A percentile compares a stretch with the other conserved stretches of the same genome.
Evolutionary conservation across 2,329 filamentous ascomycete species (phyloP).

Genomic region (Aspergillus sp.): DNA sequence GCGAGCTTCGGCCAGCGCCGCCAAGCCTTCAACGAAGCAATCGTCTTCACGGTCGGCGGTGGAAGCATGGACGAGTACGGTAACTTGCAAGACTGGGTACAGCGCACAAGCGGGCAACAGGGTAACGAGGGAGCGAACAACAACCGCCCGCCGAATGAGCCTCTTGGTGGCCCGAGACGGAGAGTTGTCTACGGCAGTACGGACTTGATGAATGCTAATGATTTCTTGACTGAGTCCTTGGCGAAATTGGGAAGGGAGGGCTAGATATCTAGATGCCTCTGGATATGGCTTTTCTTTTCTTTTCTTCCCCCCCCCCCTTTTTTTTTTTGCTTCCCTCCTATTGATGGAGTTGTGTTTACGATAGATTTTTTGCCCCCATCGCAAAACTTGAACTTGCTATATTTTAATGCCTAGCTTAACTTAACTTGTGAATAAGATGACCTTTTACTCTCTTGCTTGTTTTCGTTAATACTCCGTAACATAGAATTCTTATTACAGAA

Average conservation of each 20-base stretch:
- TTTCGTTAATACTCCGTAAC: background rate
- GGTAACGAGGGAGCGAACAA: conserved; percentile 48
- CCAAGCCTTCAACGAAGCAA: conserved; percentile 84
- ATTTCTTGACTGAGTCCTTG: conserved; percentile 60
- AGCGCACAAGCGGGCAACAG: conserved; percentile 62
- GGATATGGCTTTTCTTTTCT: background rate
- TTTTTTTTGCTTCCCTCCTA: background rate
- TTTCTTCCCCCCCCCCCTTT: no score
- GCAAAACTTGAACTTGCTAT: background rate
- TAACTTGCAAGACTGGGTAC: conserved; percentile 94
- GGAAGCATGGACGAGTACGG: conserved; percentile 99
- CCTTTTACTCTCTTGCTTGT: background rate
- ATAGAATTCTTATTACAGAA: no score
- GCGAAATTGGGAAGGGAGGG: conserved; percentile 58
- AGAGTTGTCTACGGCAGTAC: conserved; percentile 94
- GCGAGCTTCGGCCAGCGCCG: conserved; percentile 88
- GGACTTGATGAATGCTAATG: conserved; percentile 63
- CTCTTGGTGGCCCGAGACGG: conserved; percentile 60
- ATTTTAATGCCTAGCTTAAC: background rate
- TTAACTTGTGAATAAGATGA: background rate
- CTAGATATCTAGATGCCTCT: conserved; percentile 22
- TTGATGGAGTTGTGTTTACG: background rate
- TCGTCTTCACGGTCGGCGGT: conserved; percentile 93
- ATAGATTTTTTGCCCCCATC: background rate
- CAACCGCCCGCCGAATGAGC: conserved; percentile 32